Conservation (phyloP, 306 rosid genomes). For the Neltuma alba region DNA sequence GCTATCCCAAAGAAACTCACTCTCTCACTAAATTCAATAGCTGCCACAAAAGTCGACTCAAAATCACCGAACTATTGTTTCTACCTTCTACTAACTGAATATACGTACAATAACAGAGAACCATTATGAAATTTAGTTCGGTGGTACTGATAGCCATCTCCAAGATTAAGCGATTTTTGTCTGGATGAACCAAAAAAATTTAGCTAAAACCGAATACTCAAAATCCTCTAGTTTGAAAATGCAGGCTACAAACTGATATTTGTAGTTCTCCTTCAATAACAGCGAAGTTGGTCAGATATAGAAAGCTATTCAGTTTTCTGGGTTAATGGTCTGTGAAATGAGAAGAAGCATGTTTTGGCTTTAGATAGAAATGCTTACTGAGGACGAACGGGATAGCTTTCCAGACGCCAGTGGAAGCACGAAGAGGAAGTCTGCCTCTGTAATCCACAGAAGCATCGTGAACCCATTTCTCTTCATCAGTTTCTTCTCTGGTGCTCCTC, state of each 20-base stretch:
- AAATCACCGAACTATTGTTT: background rate
- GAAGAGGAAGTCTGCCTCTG: slow-evolving; percentile 55
- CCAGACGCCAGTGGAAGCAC: slow-evolving; percentile 66
- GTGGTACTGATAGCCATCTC: background rate
- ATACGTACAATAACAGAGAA: background rate
- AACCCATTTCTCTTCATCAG: slow-evolving; percentile 52
- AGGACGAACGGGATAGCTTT: slow-evolving; percentile 62
- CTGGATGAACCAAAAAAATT: background rate
- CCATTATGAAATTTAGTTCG: background rate
- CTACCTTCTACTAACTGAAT: background rate
- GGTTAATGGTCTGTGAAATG: background rate
- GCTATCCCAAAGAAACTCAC: slow-evolving; percentile 50
- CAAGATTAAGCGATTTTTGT: background rate
- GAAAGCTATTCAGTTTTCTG: background rate
- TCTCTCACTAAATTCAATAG: slow-evolving; percentile 54
- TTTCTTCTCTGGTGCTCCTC: slow-evolving; percentile 25
- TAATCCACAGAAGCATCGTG: slow-evolving; percentile 53
- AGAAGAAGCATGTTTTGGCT: background rate
- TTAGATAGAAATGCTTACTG: slow-evolving; percentile 28
- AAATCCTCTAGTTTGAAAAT: background rate
- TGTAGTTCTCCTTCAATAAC: background rate
- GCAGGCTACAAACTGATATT: background rate
- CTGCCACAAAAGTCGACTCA: slow-evolving; percentile 37
- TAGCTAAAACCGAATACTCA: background rate
- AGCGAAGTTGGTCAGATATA: background rate